These are phyloP conservation scores for Coemansia sp. DNA, from an alignment of 192 early-diverging fungal species.

Conservation along the genomic window DNA sequence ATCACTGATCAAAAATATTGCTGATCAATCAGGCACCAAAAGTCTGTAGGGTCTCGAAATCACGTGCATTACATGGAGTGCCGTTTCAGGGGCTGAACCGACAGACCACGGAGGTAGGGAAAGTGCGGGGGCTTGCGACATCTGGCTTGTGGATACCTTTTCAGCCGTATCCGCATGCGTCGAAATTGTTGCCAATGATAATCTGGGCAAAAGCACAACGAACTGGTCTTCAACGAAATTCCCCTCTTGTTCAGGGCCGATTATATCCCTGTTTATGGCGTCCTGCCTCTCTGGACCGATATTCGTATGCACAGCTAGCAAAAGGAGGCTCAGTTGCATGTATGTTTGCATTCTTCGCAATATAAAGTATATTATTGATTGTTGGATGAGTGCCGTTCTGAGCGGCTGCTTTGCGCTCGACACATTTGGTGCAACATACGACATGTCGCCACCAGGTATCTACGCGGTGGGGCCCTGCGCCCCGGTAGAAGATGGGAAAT, in stretches of 20 bases:
- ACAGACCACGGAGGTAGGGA: no score
- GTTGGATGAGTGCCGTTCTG: neutral
- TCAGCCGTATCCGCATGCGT: slow-evolving; percentile 2
- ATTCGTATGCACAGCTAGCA: neutral
- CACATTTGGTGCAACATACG: slow-evolving; percentile 1
- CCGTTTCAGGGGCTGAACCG: no score
- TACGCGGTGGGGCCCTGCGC: neutral
- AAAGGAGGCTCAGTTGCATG: slow-evolving; percentile 34
- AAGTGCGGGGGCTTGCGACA: neutral
- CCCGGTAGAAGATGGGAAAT: neutral
- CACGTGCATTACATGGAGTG: slow-evolving; percentile 1
- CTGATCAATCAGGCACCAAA: neutral
- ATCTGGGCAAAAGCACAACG: neutral
- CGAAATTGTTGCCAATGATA: slow-evolving; percentile 13
- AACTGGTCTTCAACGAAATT: neutral
- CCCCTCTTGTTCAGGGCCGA: neutral
- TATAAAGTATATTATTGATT: neutral
- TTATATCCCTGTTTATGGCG: slow-evolving; percentile 3
- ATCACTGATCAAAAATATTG: neutral
- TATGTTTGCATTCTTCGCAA: neutral
- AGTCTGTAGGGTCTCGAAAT: neutral
- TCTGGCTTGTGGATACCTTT: neutral
- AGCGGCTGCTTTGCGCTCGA: neutral
- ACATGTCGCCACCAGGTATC: neutral
- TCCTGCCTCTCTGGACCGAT: neutral